Evolutionary conservation across 345 rosid genomes (phyloP).

Genomic region (Erysimum cheiranthoides): DNA sequence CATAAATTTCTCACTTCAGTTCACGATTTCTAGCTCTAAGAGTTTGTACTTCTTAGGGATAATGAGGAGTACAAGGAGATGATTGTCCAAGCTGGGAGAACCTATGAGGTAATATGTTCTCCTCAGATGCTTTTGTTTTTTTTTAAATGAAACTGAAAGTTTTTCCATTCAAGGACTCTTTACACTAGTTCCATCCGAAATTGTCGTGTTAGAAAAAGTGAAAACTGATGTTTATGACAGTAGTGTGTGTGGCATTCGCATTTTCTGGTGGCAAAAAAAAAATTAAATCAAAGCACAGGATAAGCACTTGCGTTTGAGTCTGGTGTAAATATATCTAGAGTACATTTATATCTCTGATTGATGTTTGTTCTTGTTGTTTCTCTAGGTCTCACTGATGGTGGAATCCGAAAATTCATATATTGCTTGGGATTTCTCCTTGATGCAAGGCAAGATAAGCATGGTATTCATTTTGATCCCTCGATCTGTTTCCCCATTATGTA

Average conservation of each 20-base stretch:
- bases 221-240: constrained; percentile 19
- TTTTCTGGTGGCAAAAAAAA: constrained; percentile 12
- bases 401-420: constrained; percentile 90
- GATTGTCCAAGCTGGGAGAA: constrained; percentile 78
- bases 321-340: not conserved
- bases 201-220: not conserved
- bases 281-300: not conserved
- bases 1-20: constrained; percentile 24
- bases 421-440: constrained; percentile 94
- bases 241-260: constrained; percentile 27
- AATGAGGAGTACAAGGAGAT: constrained; percentile 90
- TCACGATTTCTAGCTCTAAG: constrained; percentile 31
- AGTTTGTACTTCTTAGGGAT: constrained; percentile 55
- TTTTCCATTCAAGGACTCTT: constrained; percentile 18
- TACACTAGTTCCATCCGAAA: constrained; percentile 1
- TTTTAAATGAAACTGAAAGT: constrained; percentile 3
- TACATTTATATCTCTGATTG: not conserved
- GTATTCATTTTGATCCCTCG: constrained; percentile 53
- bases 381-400: constrained; percentile 77
- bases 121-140: constrained; percentile 23
- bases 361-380: constrained; percentile 32
- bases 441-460: constrained; percentile 83
- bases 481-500: constrained; percentile 15
- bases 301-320: constrained; percentile 22
- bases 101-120: constrained; percentile 67